These are phyloP conservation scores for Amanita rimosa DNA, from an alignment of 768 basidiomycete genomes.

Conservation along the genomic window DNA sequence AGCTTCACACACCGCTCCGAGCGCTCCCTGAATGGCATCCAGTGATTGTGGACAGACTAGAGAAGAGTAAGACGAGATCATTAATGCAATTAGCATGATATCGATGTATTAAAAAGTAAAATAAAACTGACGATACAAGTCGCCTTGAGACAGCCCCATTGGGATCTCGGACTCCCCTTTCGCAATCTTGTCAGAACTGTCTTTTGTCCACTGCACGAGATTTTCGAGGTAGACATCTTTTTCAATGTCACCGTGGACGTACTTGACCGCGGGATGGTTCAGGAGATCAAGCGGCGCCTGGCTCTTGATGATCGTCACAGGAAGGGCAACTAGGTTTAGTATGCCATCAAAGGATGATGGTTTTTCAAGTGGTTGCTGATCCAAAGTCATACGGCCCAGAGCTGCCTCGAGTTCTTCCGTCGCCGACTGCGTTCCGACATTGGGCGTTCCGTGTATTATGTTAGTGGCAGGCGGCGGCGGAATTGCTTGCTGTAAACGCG, in stretches of 20 bases:
- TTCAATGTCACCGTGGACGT: conserved; percentile 61
- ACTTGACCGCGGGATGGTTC: conserved; percentile 55
- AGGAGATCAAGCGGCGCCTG: conserved; percentile 43
- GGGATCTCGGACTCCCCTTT: conserved; percentile 70
- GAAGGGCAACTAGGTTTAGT: conserved; percentile 10
- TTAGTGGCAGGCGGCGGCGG: background rate
- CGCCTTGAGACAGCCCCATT: conserved; percentile 55
- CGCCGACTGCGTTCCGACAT: conserved; percentile 11
- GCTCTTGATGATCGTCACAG: conserved; percentile 40
- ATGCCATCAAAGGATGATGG: background rate
- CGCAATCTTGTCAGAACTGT: conserved; percentile 51
- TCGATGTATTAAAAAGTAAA: background rate
- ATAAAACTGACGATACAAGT: conserved; percentile 62
- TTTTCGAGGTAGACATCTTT: conserved; percentile 57
- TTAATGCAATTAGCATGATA: background rate
- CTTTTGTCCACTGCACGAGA: conserved; percentile 44
- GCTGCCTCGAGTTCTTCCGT: conserved; percentile 32
- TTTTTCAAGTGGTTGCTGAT: conserved; percentile 1
- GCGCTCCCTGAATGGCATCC: conserved; percentile 68
- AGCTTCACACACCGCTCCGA: conserved; percentile 81
- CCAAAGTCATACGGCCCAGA: conserved; percentile 30
- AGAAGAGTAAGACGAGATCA: conserved; percentile 4
- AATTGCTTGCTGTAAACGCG: background rate
- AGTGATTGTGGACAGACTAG: conserved; percentile 73
- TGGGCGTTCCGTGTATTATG: background rate